Base-by-base conservation (phyloP, 1,139 yeast species). In the Taphrina wiesneri region DNA sequence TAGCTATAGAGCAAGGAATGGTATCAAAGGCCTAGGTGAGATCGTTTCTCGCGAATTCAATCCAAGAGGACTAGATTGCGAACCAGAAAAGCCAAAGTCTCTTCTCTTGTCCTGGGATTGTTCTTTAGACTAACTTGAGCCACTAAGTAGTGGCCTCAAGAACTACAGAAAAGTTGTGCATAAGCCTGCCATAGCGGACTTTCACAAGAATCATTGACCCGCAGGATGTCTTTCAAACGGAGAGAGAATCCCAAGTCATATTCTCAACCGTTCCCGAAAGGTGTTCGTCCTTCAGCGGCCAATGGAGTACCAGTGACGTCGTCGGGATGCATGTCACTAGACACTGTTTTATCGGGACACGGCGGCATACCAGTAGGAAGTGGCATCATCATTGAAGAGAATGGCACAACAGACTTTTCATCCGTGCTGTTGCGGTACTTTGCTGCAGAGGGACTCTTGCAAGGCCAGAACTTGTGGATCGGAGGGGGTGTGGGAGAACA, bases 401-500 rank as follows among this genome's bases (percentile, higher is more conserved):
- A 85, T 15, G 96, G 96, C 0, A 86, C 95, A 17, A 92, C 99
- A 0, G 98, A 93, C 73, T 93, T 91, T 74, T 82, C 88, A 2
- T 83, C 91, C n/a, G 86, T 89, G 13, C 72, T 93, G 46, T 75
- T 86, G 45, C 84, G 93, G 69, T 80, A 85, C 2, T 89, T 86
- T 79, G 86, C 90, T 0, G 82, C 96, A 0, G 96, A 90, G 74
- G 96, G 97, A 13, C 78, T 91, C 2, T 73, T 85, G 1, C 96
- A 92, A 66, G 71, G 72, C 15, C 75, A 78, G 2, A 67, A 65
- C 19, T 81, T 86, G 30, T 62, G 62, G 26, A 80, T 90, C 26
- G 87, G 88, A 1, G 77, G 92, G 21, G 95, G 95, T 0, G 76
- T 82, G 30, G 80, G 83, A 56, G 79, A 79, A 0, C 77, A 76